Base-by-base conservation (phyloP, 768 basidiomycete species). In the Pleurotus ostreatus region DNA sequence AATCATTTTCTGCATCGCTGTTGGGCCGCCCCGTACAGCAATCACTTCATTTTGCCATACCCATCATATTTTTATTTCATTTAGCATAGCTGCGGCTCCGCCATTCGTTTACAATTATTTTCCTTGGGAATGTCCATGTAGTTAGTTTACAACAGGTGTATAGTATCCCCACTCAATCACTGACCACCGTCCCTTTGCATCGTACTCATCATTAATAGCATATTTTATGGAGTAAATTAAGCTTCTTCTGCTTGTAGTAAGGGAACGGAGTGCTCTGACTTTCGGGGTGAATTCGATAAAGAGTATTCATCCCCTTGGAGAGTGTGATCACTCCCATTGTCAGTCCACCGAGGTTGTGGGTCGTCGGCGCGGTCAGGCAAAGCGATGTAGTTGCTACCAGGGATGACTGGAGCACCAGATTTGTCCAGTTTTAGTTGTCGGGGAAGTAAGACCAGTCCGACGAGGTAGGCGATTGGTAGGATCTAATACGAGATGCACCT, bases 391-490 rank as follows among this genome's bases (percentile, higher is more conserved):
- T 34, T 34, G 45, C 44, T 49, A 37, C 54, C 30, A 55, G 60
- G 30, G 57, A 40, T 26, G 37, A 57, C 59, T 43, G 58, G 39
- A 49, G 38, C 25, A 8, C 39, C 64, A 26, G 63, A 56, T 22
- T 65, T 60, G 62, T 80, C 78, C 47, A 74, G 71, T 51, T 66
- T 65, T 57, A 78, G 69, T 59, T 80, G 79, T 20, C 75, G 71
- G 7, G 70, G 72, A 3, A 80, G 66, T 18, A 79, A 60, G 7
- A 64, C 65, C 39, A 76, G 70, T 1, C 83, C 82, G 6, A 66
- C 64, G 47, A 78, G 61, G 63, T 85, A 84, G 18, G 73, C 67
- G 8, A 78, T 48, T 7, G 76, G 74, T 12, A 81, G 57, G n/a
- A 74, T 34, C 80, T 81, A 53, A n/a, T 34, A 34, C 30, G 7